Base-by-base conservation (phyloP, 257 asterid species). In the Nicotiana otophora region DNA sequence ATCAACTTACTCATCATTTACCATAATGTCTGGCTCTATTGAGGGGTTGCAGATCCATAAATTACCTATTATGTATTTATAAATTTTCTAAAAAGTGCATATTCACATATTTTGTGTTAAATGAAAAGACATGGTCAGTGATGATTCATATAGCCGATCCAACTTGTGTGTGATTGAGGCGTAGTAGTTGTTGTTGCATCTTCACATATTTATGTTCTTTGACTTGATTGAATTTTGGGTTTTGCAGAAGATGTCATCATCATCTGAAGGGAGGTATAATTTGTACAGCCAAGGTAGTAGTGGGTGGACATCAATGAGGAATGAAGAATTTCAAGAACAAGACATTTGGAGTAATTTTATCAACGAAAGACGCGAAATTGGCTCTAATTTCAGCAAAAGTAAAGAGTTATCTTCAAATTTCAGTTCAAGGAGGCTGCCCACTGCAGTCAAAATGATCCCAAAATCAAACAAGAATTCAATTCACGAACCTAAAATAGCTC, bases 241-340 rank as follows among this genome's bases (percentile, higher is more conserved):
- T 34, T 81, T 54, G 67, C 23, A 66, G 31, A 9, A 36, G 66
- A 90, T 90, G 91, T 85, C 91, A 81, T 80, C 87, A 2, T 31
- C 23, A 20, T 42, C 16, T 10, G 88, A 79, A 77, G 86, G 63
- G 28, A 85, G 80, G 79, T 85, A 85, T 30, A 80, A 82, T 58
- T 60, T 88, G 81, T 87, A 87, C 46, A 88, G 85, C 77, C 89
- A 79, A 84, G 90, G 90, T 46, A 88, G 90, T 66, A 81, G 88
- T 28, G 91, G 91, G 9, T 92, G 92, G 93, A 83, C 94, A 72
- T 86, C 86, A 58, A 82, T 86, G 87, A 87, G 78, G 82, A 85
- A 89, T 61, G 93, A 90, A 54, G 97, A 92, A 77, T 89, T 92
- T 48, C 92, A 87, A 83, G 97, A 92, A 82, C 88, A 81, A 70